Evolutionary conservation across 2,329 filamentous ascomycete species (phyloP).

Genomic region (Myriosclerotinia duriaeana): DNA sequence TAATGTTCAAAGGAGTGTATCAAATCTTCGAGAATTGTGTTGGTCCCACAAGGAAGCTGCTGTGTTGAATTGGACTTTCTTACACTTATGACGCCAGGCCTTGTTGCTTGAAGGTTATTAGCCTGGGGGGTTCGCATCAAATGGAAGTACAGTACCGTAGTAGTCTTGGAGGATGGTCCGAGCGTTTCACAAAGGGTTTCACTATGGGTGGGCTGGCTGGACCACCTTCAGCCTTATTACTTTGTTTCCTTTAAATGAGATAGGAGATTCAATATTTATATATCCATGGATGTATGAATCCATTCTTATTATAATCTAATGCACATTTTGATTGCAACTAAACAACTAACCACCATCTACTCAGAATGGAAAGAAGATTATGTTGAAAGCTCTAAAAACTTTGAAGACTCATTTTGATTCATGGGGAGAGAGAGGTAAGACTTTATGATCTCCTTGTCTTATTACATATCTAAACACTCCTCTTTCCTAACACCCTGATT

Average conservation of each 20-base stretch:
- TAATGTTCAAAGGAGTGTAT: slow-evolving; percentile 7
- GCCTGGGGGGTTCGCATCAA: neutral
- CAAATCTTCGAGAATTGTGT: neutral
- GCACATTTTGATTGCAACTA: no score
- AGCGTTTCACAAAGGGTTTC: slow-evolving; percentile 8
- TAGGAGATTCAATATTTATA: neutral
- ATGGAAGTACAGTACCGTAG: slow-evolving; percentile 6
- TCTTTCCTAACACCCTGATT: slow-evolving; percentile 71
- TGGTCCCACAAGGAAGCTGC: slow-evolving; percentile 18
- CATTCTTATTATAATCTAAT: no score
- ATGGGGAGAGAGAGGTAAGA: neutral
- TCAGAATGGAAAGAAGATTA: no score
- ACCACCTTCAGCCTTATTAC: slow-evolving; percentile 13
- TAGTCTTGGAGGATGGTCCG: slow-evolving; percentile 10
- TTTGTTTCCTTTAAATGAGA: neutral
- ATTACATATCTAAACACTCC: slow-evolving; percentile 37
- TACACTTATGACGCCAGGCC: slow-evolving; percentile 13
- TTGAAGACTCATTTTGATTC: no score
- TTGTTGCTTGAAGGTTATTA: slow-evolving; percentile 1
- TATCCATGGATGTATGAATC: neutral
- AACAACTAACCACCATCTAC: no score
- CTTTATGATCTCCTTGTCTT: neutral
- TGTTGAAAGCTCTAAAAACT: no score
- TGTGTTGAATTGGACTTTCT: slow-evolving; percentile 16
- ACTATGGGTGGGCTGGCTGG: neutral